A percentile compares a stretch with the other conserved stretches of the same genome.
Evolutionary conservation across 352 stramenopile species (phyloP).

Genomic region (Globisporangium perplexum): DNA sequence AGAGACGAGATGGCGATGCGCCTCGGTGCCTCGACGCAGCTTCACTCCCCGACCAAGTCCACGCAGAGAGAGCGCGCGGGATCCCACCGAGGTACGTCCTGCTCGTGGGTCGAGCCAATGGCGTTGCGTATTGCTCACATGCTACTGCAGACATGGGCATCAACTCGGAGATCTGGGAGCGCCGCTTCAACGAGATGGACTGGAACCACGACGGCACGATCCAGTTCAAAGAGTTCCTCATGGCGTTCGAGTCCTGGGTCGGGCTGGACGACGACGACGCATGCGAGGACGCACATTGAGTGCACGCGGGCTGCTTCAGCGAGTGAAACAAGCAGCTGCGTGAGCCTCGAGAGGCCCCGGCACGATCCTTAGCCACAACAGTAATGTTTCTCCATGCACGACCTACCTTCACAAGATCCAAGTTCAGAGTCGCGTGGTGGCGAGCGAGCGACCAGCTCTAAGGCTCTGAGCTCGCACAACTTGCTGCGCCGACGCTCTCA

Average conservation of each 20-base stretch:
- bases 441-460: too few species aligned
- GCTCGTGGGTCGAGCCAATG: not conserved
- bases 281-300: constrained; percentile 4
- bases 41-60: constrained; percentile 78
- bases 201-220: constrained; percentile 83
- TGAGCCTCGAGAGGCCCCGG: not conserved
- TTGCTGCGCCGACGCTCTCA: not conserved
- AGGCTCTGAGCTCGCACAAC: not conserved
- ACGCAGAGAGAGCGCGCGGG: constrained; percentile 12
- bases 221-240: constrained; percentile 88
- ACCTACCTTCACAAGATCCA: not conserved
- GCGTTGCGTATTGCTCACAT: not conserved
- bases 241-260: constrained; percentile 85
- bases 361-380: not conserved
- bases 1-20: constrained; percentile 51
- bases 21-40: constrained; percentile 48
- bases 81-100: constrained; percentile 7
- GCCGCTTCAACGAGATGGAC: constrained; percentile 85
- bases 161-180: constrained; percentile 71
- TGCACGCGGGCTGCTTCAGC: too few species aligned
- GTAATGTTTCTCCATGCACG: not conserved
- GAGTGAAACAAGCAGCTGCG: not conserved
- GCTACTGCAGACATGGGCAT: constrained; percentile 23
- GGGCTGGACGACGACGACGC: constrained; percentile 69
- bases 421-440: not conserved